Base-by-base conservation (phyloP, 192 early-diverging fungal genomes). In the Coemansia sp. region DNA sequence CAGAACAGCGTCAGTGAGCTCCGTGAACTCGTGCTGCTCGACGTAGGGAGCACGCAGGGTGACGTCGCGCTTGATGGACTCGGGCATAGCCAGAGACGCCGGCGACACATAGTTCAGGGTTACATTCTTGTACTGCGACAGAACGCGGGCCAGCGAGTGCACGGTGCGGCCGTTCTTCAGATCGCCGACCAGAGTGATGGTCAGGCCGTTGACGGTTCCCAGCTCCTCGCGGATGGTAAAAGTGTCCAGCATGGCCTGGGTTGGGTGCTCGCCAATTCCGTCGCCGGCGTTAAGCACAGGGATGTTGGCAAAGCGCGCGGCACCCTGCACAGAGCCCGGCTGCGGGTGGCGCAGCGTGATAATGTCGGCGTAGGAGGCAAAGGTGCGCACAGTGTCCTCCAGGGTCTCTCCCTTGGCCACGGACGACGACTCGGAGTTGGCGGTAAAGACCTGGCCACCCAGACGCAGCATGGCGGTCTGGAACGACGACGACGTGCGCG, bases 281-380 rank as follows among this genome's bases (percentile, higher is more conserved):
- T 99, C 95, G 52, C 97, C 97, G 35, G 94, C 97, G 63, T 97
- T 97, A 74, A 99, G 91, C 17, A 99, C 83, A 5, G 97, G 97
- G 14, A 95, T 87, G 67, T 87, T 90, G 33, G 91, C 88, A 78
- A 86, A 90, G 71, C 90, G 94, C 29, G 97, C 89, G 22, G 93
- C 97, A 18, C 83, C 64, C 56, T 85, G 75, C 21, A 88, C 91
- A 63, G 87, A 90, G 27, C 94, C 95, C 18, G 92, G 88, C 57
- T 91, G 85, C 32, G 94, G 94, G 74, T 99, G 97, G 32, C 97
- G 89, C 65, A 99, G 85, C 3, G 93, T 85, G 60, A 99, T 91
- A 39, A 92, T 57, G 69, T 99, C 95, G 40, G 90, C 91, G 74
- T 99, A 99, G 63, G 90, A 89, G 2, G 84, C 90, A 19, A 99